Percentiles rank a stretch among this genome's conserved stretches.
These are phyloP conservation scores for Pichia sp. DNA, from an alignment of 1,139 yeast genomes.

Conservation along the genomic window DNA sequence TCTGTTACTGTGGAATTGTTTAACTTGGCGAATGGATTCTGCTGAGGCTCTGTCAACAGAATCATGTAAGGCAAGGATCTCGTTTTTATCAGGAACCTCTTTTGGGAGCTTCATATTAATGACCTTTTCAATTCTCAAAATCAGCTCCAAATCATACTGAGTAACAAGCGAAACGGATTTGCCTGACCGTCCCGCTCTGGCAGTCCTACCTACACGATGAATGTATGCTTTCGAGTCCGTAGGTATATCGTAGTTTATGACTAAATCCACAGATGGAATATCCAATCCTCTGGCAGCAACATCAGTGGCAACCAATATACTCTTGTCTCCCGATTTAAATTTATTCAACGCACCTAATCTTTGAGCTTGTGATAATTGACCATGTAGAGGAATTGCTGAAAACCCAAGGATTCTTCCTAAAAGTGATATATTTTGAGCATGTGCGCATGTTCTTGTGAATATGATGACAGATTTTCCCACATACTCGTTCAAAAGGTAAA, in stretches of 20 bases:
- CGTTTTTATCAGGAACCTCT: constrained; percentile 75
- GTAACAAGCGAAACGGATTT: constrained; percentile 88
- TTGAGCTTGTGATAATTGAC: constrained; percentile 88
- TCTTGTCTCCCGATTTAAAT: constrained; percentile 79
- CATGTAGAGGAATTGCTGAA: constrained; percentile 89
- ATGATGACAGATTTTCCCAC: constrained; percentile 85
- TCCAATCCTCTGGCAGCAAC: constrained; percentile 98
- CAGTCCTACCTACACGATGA: constrained; percentile 97
- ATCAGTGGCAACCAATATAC: constrained; percentile 89
- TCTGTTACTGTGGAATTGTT: constrained; percentile 57
- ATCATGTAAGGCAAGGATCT: constrained; percentile 72
- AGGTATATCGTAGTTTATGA: constrained; percentile 90
- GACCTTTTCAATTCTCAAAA: constrained; percentile 82
- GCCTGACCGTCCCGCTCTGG: constrained; percentile 96
- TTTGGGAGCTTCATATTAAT: constrained; percentile 77
- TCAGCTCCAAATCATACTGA: constrained; percentile 88
- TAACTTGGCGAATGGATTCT: constrained; percentile 82
- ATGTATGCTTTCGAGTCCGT: constrained; percentile 98
- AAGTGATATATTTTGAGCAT: constrained; percentile 85
- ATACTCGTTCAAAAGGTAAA: constrained; percentile 76
- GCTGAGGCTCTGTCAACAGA: constrained; percentile 91
- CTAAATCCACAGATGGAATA: constrained; percentile 91
- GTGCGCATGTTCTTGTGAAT: constrained; percentile 93
- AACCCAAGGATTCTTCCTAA: constrained; percentile 79
- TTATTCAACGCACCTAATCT: constrained; percentile 90